phyloP scores from a whole-genome alignment of 345 rosid genomes.

The Hibiscus trionum region DNA sequence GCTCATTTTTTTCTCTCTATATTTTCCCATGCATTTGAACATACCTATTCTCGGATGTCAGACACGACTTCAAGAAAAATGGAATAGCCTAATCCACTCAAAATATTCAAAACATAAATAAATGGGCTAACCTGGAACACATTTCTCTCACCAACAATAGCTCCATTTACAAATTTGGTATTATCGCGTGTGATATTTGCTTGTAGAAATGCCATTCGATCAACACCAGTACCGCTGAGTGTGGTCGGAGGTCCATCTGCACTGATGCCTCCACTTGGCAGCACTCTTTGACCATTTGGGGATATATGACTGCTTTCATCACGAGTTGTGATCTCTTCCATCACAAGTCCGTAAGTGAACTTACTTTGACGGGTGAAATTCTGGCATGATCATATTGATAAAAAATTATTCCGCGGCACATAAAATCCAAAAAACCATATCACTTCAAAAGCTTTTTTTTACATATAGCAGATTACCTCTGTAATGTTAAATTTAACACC shows the following conservation, averaged over 20 bases:
- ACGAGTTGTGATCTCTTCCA: slow-evolving; percentile 98
- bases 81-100: slow-evolving; percentile 3
- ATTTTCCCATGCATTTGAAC: too few species aligned
- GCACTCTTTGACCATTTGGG: slow-evolving; percentile 78
- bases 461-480: slow-evolving; percentile 52
- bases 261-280: slow-evolving; percentile 96
- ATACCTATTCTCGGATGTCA: too few species aligned
- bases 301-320: slow-evolving; percentile 95
- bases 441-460: neutral
- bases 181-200: slow-evolving; percentile 98
- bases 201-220: slow-evolving; percentile 83
- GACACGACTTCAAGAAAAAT: neutral
- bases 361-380: slow-evolving; percentile 97
- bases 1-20: neutral
- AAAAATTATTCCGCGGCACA: neutral
- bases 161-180: slow-evolving; percentile 88
- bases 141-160: slow-evolving; percentile 91
- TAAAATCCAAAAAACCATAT: neutral
- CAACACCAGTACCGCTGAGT: slow-evolving; percentile 94
- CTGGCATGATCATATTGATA: slow-evolving; percentile 32
- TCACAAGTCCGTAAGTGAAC: slow-evolving; percentile 92
- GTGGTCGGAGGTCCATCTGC: slow-evolving; percentile 99
- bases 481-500: slow-evolving; percentile 89
- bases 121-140: slow-evolving; percentile 78
- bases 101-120: neutral